A percentile compares a stretch with the other conserved stretches of the same genome.
Conservation (phyloP, 352 stramenopile species). For the Peronosclerospora sorghi region DNA sequence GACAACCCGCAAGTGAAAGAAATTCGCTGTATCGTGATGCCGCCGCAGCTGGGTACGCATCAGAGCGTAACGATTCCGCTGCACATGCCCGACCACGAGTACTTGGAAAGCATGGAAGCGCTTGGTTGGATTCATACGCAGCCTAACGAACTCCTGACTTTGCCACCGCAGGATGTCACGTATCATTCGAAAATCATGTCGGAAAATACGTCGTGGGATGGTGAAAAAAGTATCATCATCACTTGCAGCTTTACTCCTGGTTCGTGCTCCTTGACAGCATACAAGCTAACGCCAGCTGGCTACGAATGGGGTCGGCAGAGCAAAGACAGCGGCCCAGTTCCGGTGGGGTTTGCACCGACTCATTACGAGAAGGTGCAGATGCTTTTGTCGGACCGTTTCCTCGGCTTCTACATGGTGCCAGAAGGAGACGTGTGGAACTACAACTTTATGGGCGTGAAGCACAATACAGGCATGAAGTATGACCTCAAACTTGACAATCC, state of each 20-base stretch:
- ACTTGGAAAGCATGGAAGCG: constrained; percentile 95
- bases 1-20: constrained; percentile 99
- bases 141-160: constrained; percentile 95
- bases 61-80: constrained; percentile 96
- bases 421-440: constrained; percentile 99
- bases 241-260: constrained; percentile 98
- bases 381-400: constrained; percentile 97
- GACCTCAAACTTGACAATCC: constrained; percentile 95
- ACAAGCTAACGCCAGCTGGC: constrained; percentile 94
- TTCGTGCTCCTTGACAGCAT: constrained; percentile 97
- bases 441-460: constrained; percentile 99
- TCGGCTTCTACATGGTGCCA: constrained; percentile 99
- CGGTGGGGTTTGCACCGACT: constrained; percentile 90
- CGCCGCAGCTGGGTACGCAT: constrained; percentile 97
- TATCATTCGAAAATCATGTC: constrained; percentile 95
- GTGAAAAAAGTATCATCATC: constrained; percentile 97
- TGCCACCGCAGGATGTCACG: constrained; percentile 93
- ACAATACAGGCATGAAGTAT: constrained; percentile 97
- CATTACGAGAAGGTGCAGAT: constrained; percentile 99
- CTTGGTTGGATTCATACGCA: constrained; percentile 99
- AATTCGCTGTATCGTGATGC: constrained; percentile 98
- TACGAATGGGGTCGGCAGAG: constrained; percentile 98
- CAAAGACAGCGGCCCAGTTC: constrained; percentile 91
- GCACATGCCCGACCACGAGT: constrained; percentile 92
- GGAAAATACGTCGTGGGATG: constrained; percentile 94